These are phyloP conservation scores for Cutaneotrichosporon daszewskae DNA, from an alignment of 1,284 basidiomycete species.

Conservation along the genomic window DNA sequence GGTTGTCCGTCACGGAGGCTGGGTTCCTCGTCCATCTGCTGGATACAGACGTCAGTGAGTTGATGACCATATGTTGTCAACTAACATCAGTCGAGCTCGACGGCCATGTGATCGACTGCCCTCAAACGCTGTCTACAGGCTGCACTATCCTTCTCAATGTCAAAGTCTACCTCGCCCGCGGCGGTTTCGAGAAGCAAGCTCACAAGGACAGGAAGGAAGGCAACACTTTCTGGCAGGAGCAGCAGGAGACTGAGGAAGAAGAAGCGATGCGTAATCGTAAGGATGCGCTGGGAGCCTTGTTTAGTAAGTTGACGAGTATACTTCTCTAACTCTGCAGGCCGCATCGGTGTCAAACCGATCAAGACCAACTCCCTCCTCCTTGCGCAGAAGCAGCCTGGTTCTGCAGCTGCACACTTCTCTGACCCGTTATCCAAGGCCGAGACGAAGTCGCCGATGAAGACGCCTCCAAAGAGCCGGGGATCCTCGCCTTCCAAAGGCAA, in stretches of 20 bases:
- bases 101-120: slow-evolving; percentile 46
- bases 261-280: slow-evolving; percentile 45
- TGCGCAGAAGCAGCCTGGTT: slow-evolving; percentile 42
- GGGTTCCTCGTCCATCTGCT: slow-evolving; percentile 43
- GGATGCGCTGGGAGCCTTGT: slow-evolving; percentile 40
- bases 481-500: slow-evolving; percentile 25
- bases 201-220: slow-evolving; percentile 27
- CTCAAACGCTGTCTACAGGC: slow-evolving; percentile 35
- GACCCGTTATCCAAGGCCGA: slow-evolving; percentile 28
- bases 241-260: slow-evolving; percentile 44
- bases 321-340: slow-evolving; percentile 22
- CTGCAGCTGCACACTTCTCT: slow-evolving; percentile 29
- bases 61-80: no score
- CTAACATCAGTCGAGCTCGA: slow-evolving; percentile 30
- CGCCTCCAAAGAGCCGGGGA: slow-evolving; percentile 20
- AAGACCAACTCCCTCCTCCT: slow-evolving; percentile 39
- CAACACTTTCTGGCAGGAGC: slow-evolving; percentile 44
- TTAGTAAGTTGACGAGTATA: slow-evolving; percentile 26
- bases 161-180: slow-evolving; percentile 39
- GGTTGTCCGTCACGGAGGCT: slow-evolving; percentile 42
- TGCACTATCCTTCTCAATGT: slow-evolving; percentile 44
- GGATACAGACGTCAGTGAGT: slow-evolving; percentile 43
- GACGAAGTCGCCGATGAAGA: slow-evolving; percentile 8
- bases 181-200: slow-evolving; percentile 37
- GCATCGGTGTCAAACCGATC: slow-evolving; percentile 44